Base-by-base conservation (phyloP, 305 asterid genomes). In the Coffea humblotiana region DNA sequence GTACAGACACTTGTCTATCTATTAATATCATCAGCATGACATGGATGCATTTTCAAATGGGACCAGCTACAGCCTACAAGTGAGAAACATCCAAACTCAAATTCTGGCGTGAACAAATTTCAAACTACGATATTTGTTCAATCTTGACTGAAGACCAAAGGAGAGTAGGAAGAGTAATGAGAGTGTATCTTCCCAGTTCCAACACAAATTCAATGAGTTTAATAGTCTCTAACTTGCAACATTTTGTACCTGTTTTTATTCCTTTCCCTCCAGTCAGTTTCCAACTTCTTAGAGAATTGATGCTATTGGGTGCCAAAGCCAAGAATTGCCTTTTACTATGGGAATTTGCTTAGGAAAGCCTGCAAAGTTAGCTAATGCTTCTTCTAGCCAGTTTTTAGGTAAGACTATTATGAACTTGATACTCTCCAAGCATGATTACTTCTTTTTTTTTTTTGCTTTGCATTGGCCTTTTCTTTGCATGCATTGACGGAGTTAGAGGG, bases 341-440 rank as follows among this genome's bases (percentile, higher is more conserved):
- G 97, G 97, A 73, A 74, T 88, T 77, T 94, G 97, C 89, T 78
- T 86, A 23, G 94, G 92, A 19, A 91, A 82, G 73, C 80, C 97
- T 82, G 81, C 91, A 49, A 92, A 90, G 82, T 85, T 90, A 52
- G 91, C 94, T 71, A 95, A 89, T 88, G 95, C 95, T 84, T 91
- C 98, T 85, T 91, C 98, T 61, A 89, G 89, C 64, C 92, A 89
- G 54, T 89, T 92, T 85, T 82, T 52, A 49, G 93, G 97, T 91
- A 85, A 71, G 78, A 60, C 11, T 77, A 47, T 16, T 23, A 37
- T 16, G 23, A 37, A 23, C 32, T 64, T n/a, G 35, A 72, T 23
- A 35, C 12, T 78, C 8, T 45, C 43, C 37, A 1, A 27, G 15
- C 35, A 68, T 64, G 29, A 61, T 43, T 71, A 54, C 51, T 32